phyloP scores from a whole-genome alignment of 2,329 filamentous ascomycete species.

The Teratosphaeria destructans region DNA sequence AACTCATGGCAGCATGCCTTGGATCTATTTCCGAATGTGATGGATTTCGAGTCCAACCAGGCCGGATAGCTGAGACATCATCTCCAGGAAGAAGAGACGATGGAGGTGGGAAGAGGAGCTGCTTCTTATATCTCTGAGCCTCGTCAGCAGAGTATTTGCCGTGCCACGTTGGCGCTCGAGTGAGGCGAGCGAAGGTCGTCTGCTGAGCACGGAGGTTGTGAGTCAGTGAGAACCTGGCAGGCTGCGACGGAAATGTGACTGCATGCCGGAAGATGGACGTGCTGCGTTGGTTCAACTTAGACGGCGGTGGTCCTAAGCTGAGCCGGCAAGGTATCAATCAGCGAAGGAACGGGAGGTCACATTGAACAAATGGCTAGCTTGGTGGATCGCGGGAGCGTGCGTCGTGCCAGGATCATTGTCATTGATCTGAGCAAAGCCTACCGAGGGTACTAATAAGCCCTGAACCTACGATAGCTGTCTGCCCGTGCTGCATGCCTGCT shows the following conservation, averaged over 20 bases:
- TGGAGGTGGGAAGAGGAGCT: no score
- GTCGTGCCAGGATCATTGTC: not conserved
- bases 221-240: not conserved
- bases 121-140: no score
- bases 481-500: not conserved
- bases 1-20: not conserved
- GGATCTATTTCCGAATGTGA: not conserved
- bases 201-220: not conserved
- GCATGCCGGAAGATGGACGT: no score
- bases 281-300: no score
- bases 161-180: no score
- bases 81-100: no score
- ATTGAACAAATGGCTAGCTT: not conserved
- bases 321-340: no score
- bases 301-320: no score
- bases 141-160: no score
- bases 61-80: not conserved
- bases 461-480: not conserved
- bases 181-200: no score
- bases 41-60: not conserved
- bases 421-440: not conserved
- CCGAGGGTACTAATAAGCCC: not conserved
- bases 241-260: no score
- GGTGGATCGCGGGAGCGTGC: not conserved
- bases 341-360: not conserved